Evolutionary conservation across 2,329 filamentous ascomycete genomes (phyloP).

Genomic region (Apiospora rasikravindrae): DNA sequence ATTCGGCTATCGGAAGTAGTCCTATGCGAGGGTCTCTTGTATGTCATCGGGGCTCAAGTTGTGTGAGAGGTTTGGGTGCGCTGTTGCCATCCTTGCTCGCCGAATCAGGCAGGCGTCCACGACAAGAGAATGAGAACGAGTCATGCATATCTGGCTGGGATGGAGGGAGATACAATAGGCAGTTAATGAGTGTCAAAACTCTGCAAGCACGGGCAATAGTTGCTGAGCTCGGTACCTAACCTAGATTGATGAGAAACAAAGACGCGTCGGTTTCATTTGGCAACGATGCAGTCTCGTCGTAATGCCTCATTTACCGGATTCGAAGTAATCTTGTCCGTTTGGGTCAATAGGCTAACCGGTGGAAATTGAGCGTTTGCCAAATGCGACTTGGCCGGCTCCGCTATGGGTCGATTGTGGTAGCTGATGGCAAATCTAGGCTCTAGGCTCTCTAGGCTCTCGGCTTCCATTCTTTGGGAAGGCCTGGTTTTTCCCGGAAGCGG

Average conservation of each 20-base stretch:
- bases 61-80: background rate
- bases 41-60: background rate
- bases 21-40: background rate
- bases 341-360: conserved; percentile 10
- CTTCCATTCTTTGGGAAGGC: background rate
- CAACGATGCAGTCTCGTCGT: background rate
- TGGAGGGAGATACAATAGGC: background rate
- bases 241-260: background rate
- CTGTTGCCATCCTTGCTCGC: background rate
- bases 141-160: background rate
- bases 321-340: background rate
- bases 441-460: background rate
- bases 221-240: background rate
- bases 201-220: background rate
- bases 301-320: conserved; percentile 12
- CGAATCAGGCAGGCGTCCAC: background rate
- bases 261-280: background rate
- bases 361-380: conserved; percentile 7
- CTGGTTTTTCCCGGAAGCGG: conserved; percentile 10
- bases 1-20: background rate
- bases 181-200: background rate
- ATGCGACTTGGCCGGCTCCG: background rate
- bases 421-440: conserved; percentile 1
- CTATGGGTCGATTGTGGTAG: conserved; percentile 1
- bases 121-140: background rate